Base-by-base conservation (phyloP, 1,284 basidiomycete species). In the Rhodofomes roseus region DNA sequence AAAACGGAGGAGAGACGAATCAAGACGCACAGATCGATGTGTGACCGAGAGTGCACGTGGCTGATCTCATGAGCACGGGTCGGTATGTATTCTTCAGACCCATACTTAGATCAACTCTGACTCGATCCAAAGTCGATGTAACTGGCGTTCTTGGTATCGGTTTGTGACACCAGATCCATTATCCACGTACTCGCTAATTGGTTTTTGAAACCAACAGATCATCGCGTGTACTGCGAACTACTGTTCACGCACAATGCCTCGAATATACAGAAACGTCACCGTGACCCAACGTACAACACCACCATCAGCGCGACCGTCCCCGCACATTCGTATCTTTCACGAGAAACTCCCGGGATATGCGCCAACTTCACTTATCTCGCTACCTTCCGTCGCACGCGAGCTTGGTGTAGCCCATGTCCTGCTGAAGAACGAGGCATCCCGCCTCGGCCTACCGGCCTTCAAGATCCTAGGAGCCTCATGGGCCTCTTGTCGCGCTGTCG, bases 391-490 rank as follows among this genome's bases (percentile, higher is more conserved):
- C 7, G 59, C 55, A 9, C 41, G n/a, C 11, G 37, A 55, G 16
- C 22, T 57, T n/a, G 29, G 36, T 4, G 27, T 54, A 16, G 41
- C 22, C 16, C 34, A 39, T 20, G 41, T 60, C 18, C 29, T 60
- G 9, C 14, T 60, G 23, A 60, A 60, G 51, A 34, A 60, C 23
- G 59, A 60, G 23, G 54, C 59, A 1, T n/a, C 16, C 36, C 59
- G 59, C 31, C 23, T 60, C 6, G 55, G 52, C 18, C 36, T 57
- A 9, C 59, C 59, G 2, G 55, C 55, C 0, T 57, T 57, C 55
- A 60, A 60, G 56, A 60, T 60, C 34, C 52, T 60, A 7, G 59
- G 59, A 9, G 59, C 55, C 18, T 60, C 59, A 2, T 60, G 59
- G 59, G 59, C 55, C 1, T n/a, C 51, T 11, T 57, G 22, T 51